phyloP scores from a whole-genome alignment of 345 rosid species.

The Eutrema japonicum region DNA sequence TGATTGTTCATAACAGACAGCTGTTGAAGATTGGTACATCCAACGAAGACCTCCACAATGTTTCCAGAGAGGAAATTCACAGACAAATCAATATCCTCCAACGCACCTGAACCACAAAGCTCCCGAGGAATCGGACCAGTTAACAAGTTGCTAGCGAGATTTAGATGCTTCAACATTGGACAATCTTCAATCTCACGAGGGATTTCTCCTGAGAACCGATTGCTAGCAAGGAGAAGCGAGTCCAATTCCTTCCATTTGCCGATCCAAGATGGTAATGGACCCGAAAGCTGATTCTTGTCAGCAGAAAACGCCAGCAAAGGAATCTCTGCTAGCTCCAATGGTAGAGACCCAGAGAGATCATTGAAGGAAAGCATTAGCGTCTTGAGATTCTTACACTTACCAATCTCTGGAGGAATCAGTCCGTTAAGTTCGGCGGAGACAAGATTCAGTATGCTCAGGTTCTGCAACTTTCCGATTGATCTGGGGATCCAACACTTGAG shows the following conservation, averaged over 20 bases:
- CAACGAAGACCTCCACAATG: constrained; percentile 61
- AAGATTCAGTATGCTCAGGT: constrained; percentile 57
- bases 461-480: constrained; percentile 59
- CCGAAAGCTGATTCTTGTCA: constrained; percentile 77
- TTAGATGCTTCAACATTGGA: constrained; percentile 56
- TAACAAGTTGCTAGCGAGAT: constrained; percentile 62
- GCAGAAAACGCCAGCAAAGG: constrained; percentile 69
- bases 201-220: constrained; percentile 59
- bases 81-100: constrained; percentile 62
- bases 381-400: constrained; percentile 64
- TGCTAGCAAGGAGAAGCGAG: constrained; percentile 65
- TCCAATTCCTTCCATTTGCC: constrained; percentile 66
- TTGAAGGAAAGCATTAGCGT: constrained; percentile 74
- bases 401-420: constrained; percentile 72
- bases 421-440: constrained; percentile 67
- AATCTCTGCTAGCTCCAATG: constrained; percentile 63
- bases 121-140: constrained; percentile 70
- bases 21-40: constrained; percentile 67
- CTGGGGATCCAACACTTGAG: constrained; percentile 68
- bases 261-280: constrained; percentile 73
- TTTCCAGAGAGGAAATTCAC: constrained; percentile 61
- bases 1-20: constrained; percentile 59
- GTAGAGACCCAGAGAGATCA: constrained; percentile 66
- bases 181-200: constrained; percentile 69
- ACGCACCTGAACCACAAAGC: constrained; percentile 65